A percentile compares a stretch with the other conserved stretches of the same genome.
Evolutionary conservation across 805 yeast genomes (phyloP).

Genomic region (Cyberlindnera galapagoensis): DNA sequence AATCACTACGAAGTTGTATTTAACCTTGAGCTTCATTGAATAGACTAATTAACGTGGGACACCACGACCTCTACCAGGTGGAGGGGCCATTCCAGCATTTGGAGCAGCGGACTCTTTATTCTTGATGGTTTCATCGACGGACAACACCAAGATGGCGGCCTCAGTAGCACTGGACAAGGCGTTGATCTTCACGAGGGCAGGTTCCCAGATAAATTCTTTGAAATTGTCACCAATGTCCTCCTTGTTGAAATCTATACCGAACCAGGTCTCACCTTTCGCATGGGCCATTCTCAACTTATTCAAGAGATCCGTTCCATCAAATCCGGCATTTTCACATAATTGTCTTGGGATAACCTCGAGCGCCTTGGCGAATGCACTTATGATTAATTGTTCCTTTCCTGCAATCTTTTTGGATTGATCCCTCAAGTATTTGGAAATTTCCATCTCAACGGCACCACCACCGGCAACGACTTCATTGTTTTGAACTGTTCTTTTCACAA

Average conservation of each 20-base stretch:
- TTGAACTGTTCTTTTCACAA: conserved; percentile 89
- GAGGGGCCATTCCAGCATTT: conserved; percentile 42
- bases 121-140: conserved; percentile 93
- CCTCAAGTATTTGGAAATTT: conserved; percentile 79
- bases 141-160: conserved; percentile 86
- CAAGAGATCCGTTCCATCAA: conserved; percentile 92
- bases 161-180: conserved; percentile 96
- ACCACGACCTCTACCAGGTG: conserved; percentile 66
- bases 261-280: conserved; percentile 88
- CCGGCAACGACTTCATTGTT: conserved; percentile 91
- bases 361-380: conserved; percentile 90
- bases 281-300: conserved; percentile 90
- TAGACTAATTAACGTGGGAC: conserved; percentile 37
- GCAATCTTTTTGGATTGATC: conserved; percentile 83
- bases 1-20: background rate
- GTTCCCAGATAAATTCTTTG: conserved; percentile 93
- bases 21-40: background rate
- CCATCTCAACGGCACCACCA: conserved; percentile 99
- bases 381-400: conserved; percentile 92
- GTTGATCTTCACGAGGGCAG: conserved; percentile 86
- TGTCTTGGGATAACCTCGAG: conserved; percentile 96
- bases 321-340: conserved; percentile 97
- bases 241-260: conserved; percentile 84
- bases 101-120: conserved; percentile 59
- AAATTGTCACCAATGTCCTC: conserved; percentile 82